Evolutionary conservation across 2,329 filamentous ascomycete genomes (phyloP), one percentile per base, ranked within the genome.

Genomic region (Albophoma yamanashiensis): DNA sequence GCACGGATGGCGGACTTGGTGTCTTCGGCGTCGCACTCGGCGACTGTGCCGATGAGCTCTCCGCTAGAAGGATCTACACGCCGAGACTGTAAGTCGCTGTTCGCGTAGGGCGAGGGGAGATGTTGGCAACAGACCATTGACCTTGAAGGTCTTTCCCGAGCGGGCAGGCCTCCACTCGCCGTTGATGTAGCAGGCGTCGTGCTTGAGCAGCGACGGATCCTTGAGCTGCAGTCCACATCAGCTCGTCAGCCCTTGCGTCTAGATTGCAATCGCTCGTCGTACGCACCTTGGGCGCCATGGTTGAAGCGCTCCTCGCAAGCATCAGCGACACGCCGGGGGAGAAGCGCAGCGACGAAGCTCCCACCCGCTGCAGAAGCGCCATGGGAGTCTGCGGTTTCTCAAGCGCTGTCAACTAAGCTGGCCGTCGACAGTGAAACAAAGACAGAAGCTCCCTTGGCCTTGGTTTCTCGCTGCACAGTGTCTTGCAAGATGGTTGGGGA

Each of bases 121-220:
- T 22, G 34, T 58, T 61, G 60, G n/a, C 9, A 40, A 62, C 70
- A 64, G 75, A 88, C 86, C 88, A 64, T 84, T 81, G 62, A 97
- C 90, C 72, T 94, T 87, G 74, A 97, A 99, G 55, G 91, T 96
- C 82, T 95, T 87, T 70, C 91, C 91, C 0, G 91, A 96, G 69
- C 86, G 84, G 67, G 93, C 90, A 67, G 83, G 82, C 63, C 95
- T 84, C 90, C 92, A 99, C 82, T 96, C 83, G 69, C 94, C 94
- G 72, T 99, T 93, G 70, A 97, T 87, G 71, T 93, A 97, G 69
- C 86, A 84, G 62, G 85, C 83, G 71, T 92, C 84, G 67, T 88
- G 85, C 78, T 95, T 97, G 69, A 97, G 84, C 62, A 99, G 83
- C 31, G 88, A 90, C 42, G 84, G 83, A 67, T 93, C 89, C 70